Percentiles rank a stretch among this genome's conserved stretches.
Conservation (phyloP, 2,329 filamentous ascomycete species). For the Coniella vitis region DNA sequence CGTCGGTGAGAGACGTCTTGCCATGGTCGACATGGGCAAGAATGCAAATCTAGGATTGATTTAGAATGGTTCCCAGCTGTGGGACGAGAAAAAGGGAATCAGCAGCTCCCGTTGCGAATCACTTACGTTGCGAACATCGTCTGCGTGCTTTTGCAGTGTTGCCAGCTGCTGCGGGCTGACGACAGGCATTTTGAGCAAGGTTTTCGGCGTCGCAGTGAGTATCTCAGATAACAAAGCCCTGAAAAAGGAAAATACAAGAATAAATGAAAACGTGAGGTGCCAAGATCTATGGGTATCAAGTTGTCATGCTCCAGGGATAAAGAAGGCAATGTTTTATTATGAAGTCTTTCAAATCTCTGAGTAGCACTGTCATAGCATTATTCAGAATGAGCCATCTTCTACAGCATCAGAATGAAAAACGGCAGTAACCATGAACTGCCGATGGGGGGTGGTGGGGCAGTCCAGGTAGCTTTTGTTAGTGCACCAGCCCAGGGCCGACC, state of each 20-base stretch:
- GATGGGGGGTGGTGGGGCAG: too few species aligned
- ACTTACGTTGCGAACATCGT: constrained; percentile 86
- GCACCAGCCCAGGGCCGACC: too few species aligned
- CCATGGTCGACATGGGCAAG: constrained; percentile 96
- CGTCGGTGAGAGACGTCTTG: constrained; percentile 95
- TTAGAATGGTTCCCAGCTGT: constrained; percentile 24
- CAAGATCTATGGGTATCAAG: constrained; percentile 5
- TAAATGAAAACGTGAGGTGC: not conserved
- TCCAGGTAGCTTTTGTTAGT: too few species aligned
- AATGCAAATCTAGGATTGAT: constrained; percentile 65
- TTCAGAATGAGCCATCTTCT: constrained; percentile 17
- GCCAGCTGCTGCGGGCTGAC: constrained; percentile 87
- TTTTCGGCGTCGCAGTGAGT: too few species aligned
- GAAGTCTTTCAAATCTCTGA: constrained; percentile 11
- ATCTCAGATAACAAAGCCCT: too few species aligned
- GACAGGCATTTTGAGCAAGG: constrained; percentile 66
- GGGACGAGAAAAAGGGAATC: constrained; percentile 12
- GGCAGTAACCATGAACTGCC: too few species aligned
- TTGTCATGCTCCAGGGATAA: not conserved
- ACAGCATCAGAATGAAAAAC: not conserved
- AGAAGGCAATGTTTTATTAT: not conserved
- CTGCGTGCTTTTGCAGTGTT: constrained; percentile 77
- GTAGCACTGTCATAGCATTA: constrained; percentile 13
- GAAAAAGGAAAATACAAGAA: not conserved
- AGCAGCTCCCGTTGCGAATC: constrained; percentile 18